A percentile compares a stretch with the other conserved stretches of the same genome.
Conservation (phyloP, 2,329 filamentous ascomycete species). For the Chaetomium sp. region DNA sequence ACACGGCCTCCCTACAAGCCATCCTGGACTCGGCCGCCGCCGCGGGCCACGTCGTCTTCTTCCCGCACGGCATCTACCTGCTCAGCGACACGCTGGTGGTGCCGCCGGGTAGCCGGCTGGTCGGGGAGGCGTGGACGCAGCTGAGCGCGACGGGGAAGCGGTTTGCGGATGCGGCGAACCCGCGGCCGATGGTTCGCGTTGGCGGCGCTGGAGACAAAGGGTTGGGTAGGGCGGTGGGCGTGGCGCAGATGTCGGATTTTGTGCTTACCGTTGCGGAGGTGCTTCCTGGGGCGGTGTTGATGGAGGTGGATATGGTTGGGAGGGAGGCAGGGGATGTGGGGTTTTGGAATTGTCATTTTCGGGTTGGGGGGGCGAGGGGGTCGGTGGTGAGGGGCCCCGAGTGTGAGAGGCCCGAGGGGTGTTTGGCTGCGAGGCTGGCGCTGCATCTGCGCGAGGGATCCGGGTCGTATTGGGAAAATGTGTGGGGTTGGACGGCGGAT, state of each 20-base stretch:
- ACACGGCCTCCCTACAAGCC: slow-evolving; percentile 82
- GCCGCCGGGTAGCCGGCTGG: slow-evolving; percentile 58
- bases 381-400: background rate
- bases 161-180: slow-evolving; percentile 49
- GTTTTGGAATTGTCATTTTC: slow-evolving; percentile 5
- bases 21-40: slow-evolving; percentile 53
- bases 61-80: slow-evolving; percentile 37
- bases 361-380: background rate
- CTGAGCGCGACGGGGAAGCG: slow-evolving; percentile 60
- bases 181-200: slow-evolving; percentile 60
- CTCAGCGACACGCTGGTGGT: slow-evolving; percentile 54
- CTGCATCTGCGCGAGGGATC: background rate
- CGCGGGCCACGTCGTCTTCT: slow-evolving; percentile 48
- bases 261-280: slow-evolving; percentile 54
- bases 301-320: slow-evolving; percentile 67
- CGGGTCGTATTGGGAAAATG: background rate
- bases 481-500: slow-evolving; percentile 2
- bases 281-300: slow-evolving; percentile 66
- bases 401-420: slow-evolving; percentile 2
- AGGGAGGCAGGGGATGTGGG: slow-evolving; percentile 13
- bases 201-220: slow-evolving; percentile 56
- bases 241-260: slow-evolving; percentile 37
- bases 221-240: too few relatives aligned
- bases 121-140: slow-evolving; percentile 67
- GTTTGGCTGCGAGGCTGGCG: background rate